Base-by-base conservation (phyloP, 1,139 yeast species). In the Pneumocystis wakefieldiae region DNA sequence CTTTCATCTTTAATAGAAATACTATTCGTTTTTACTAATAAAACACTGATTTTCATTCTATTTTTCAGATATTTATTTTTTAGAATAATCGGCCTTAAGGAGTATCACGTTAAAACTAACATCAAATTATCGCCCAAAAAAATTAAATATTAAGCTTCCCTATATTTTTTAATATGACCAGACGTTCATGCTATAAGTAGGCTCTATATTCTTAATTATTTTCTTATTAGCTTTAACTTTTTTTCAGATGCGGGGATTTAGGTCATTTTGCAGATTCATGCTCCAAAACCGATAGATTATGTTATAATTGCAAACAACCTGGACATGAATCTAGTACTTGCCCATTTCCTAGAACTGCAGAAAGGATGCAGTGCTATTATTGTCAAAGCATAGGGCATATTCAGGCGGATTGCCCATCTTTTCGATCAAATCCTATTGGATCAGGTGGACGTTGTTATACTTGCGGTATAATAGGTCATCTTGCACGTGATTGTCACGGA, bases 251-350 rank as follows among this genome's bases (percentile, higher is more conserved):
- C 12, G 55, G 55, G n/a, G 55, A 48, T 48, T 48, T 86, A 70
- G 96, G 96, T 70, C 96, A 89, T 79, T 81, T 87, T 73, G 96
- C 96, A 68, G 95, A 86, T 74, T 84, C 82, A 73, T 89, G 96
- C 77, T 82, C 83, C 70, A 88, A 87, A 76, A 81, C 84, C 67
- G 88, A 84, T 75, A 85, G 92, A 78, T 80, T 89, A 73, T 89
- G 96, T 78, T 89, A 88, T 85, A 89, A 89, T 83, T 89, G 96
- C 77, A 87, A 86, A 73, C 81, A 85, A 75, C 72, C 74, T n/a
- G 70, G 70, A 63, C 96, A 88, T 76, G 91, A 87, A 76, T 86
- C 92, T 64, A 81, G 82, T 68, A 92, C 84, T 67, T 88, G 96
- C 76, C 85, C 92, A 59, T 83, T 84, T 73, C 95, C 95, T 73